Conservation (phyloP, 1,284 basidiomycete species). For the Fomitopsis pinicola region DNA sequence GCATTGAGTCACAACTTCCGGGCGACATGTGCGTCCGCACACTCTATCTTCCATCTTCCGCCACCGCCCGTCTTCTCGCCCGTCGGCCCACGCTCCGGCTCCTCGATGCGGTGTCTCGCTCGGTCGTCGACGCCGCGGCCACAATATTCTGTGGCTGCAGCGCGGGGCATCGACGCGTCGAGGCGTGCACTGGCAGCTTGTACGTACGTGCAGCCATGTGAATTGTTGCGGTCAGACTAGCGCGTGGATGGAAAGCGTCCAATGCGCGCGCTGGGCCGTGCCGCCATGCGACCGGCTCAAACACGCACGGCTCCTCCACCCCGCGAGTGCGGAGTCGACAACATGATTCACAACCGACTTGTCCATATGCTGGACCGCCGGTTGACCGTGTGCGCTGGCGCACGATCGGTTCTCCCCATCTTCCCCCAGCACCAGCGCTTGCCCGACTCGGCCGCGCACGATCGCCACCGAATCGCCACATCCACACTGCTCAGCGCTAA, state of each 20-base stretch:
- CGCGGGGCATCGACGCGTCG: too few species aligned
- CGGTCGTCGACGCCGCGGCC: too few species aligned
- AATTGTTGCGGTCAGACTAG: background rate
- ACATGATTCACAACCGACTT: background rate
- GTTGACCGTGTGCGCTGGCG: background rate
- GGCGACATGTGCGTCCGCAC: slow-evolving; percentile 5
- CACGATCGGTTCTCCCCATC: background rate
- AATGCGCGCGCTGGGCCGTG: too few species aligned
- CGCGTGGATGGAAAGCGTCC: background rate
- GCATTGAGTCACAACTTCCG: slow-evolving; percentile 7
- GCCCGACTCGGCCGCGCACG: background rate
- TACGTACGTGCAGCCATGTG: background rate
- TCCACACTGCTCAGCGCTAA: background rate
- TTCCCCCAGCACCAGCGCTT: background rate
- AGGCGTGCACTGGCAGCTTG: too few species aligned
- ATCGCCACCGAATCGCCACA: background rate
- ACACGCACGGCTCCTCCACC: background rate
- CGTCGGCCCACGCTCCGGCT: background rate
- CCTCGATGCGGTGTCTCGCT: background rate
- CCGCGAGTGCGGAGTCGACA: background rate
- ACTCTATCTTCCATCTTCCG: slow-evolving; percentile 2
- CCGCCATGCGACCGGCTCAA: background rate
- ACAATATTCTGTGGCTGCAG: too few species aligned
- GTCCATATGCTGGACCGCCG: slow-evolving; percentile 2
- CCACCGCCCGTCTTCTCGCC: background rate